Base-by-base conservation (phyloP, 768 basidiomycete genomes). In the Lactifluus hygrophoroides region DNA sequence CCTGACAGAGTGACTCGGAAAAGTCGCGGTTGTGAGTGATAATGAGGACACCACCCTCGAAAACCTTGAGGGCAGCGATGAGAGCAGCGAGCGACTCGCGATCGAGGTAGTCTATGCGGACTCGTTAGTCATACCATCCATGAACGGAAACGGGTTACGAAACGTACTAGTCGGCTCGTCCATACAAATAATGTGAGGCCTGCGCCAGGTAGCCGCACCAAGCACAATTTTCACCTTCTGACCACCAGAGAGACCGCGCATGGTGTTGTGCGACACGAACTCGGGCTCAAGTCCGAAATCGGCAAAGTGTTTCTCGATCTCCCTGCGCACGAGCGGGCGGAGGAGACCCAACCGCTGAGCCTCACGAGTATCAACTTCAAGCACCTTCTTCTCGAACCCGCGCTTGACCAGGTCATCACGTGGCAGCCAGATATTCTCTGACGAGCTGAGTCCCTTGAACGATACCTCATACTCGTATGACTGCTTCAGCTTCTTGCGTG, bases 151-250 rank as follows among this genome's bases (percentile, higher is more conserved):
- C 52, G 54, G 19, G 38, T 23, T 11, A 27, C 28, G 74, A 50
- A 42, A 66, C 85, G 28, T 68, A 86, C 85, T 95, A 66, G 94
- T 95, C 64, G 94, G 94, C 77, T 96, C 94, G 73, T 97, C 94
- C 74, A 96, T 77, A 72, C 92, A 95, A 73, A 98, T 90, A 75
- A 96, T 72, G 80, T 98, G 95, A 58, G 96, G 96, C 67, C 94
- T 88, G 72, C 96, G 93, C 96, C 96, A 99, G 43, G 95, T 96
- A 40, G 94, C 94, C 63, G 94, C 94, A 76, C 91, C 94, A 66
- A 97, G 89, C 47, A 96, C 94, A 68, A 97, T 93, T 87, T 97
- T 97, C 73, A 97, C 94, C 78, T 97, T 97, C 77, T 97, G 94
- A 72, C 94, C 94, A 74, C 94, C 94, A 64, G 94, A 95, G 46